Conservation (phyloP, 1,284 basidiomycete genomes). For the Fomitopsis pinicola region DNA sequence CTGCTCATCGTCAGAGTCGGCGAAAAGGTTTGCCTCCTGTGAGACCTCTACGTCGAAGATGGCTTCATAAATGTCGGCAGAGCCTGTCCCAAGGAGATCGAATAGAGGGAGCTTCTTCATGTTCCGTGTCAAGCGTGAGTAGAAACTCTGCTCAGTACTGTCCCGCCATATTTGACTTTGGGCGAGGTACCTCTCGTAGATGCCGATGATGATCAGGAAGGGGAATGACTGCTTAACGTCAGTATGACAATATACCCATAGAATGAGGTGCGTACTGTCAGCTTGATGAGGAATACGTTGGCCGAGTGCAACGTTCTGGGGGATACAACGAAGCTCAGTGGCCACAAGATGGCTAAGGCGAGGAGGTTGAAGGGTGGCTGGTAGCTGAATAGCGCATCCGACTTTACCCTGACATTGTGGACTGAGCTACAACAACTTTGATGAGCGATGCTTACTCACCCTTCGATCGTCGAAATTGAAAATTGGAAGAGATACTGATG, state of each 20-base stretch:
- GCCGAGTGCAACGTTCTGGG: conserved; percentile 72
- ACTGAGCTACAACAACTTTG: no score
- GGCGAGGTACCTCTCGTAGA: conserved; percentile 75
- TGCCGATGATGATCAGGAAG: conserved; percentile 69
- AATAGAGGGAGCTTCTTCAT: conserved; percentile 70
- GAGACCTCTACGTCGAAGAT: conserved; percentile 69
- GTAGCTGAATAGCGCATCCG: conserved; percentile 88
- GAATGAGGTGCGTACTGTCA: conserved; percentile 45
- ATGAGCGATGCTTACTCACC: conserved; percentile 37
- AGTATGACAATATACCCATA: background rate
- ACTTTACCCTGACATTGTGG: conserved; percentile 59
- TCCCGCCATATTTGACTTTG: conserved; percentile 45
- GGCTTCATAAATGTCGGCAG: conserved; percentile 64
- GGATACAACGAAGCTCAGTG: conserved; percentile 66
- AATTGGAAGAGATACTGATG: conserved; percentile 82
- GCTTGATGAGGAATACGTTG: conserved; percentile 81
- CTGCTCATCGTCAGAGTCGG: conserved; percentile 44
- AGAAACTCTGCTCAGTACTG: conserved; percentile 48
- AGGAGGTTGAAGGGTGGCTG: conserved; percentile 83
- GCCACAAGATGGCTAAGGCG: conserved; percentile 75
- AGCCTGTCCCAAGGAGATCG: conserved; percentile 64
- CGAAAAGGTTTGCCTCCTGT: conserved; percentile 35
- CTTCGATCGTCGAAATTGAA: conserved; percentile 84
- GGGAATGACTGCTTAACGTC: conserved; percentile 60
- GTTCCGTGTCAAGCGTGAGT: conserved; percentile 61